A percentile compares a stretch with the other conserved stretches of the same genome.
Evolutionary conservation across 1,284 basidiomycete species (phyloP).

Genomic region (Ceratobasidium theobromae): DNA sequence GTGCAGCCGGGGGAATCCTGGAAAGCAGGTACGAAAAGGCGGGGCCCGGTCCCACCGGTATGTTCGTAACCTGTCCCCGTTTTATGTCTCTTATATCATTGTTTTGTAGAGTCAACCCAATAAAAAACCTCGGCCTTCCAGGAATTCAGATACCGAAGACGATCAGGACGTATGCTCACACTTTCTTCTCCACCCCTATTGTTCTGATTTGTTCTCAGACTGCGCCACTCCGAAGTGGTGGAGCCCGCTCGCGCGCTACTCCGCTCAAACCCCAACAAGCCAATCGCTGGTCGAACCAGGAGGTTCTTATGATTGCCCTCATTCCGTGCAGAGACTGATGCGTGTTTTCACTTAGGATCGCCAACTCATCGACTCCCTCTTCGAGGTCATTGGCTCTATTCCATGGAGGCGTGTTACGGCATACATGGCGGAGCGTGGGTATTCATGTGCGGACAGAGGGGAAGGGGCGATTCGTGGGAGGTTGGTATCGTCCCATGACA

Average conservation of each 20-base stretch:
- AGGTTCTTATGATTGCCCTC: neutral
- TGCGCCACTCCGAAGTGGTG: slow-evolving; percentile 20
- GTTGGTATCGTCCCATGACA: neutral
- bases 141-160: slow-evolving; percentile 5
- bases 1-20: slow-evolving; percentile 18
- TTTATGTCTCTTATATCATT: neutral
- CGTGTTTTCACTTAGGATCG: slow-evolving; percentile 4
- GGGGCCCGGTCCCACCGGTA: neutral
- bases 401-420: slow-evolving; percentile 24
- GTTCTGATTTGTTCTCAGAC: neutral
- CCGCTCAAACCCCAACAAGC: slow-evolving; percentile 28
- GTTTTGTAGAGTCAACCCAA: neutral
- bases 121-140: slow-evolving; percentile 9
- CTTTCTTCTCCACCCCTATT: neutral
- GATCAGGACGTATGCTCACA: slow-evolving; percentile 8
- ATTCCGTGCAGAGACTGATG: neutral
- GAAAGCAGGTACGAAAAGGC: slow-evolving; percentile 22
- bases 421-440: slow-evolving; percentile 25
- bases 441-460: slow-evolving; percentile 18
- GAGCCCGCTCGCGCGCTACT: slow-evolving; percentile 23
- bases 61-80: neutral
- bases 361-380: slow-evolving; percentile 29
- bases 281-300: slow-evolving; percentile 10
- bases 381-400: slow-evolving; percentile 23
- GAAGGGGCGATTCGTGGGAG: slow-evolving; percentile 27